Evolutionary conservation across 116 monocot species (phyloP), one percentile per base, ranked within the genome.

Genomic region (Phalaenopsis hybrid): DNA sequence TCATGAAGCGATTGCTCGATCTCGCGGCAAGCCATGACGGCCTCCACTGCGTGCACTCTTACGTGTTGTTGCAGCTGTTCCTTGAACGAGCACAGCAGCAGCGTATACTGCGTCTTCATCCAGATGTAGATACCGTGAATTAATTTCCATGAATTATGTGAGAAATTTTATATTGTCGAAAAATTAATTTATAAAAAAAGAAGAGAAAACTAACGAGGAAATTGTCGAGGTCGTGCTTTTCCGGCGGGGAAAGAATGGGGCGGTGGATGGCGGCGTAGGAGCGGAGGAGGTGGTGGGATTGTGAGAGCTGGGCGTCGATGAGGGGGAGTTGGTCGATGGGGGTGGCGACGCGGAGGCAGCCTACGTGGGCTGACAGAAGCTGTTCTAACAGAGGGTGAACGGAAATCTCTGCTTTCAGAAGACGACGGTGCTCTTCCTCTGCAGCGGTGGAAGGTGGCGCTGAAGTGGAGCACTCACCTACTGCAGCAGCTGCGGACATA

Each of bases 61-160:
- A 97, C 97, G 76, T 97, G 97, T 80, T 97, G 92, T 87, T 97
- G 93, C 23, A 97, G 85, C 86, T 97, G 97, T 80, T 97, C 97
- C 41, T 90, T 88, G 86, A 97, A 97, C 44, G 94, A 94, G 86
- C 93, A 91, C 33, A 97, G 79, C 58, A 93, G 72, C 79, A 94
- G 6, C 80, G 89, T 57, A 67, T 94, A 93, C 83, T 94, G 94
- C 6, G 90, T 79, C 97, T 97, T 88, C 55, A 20, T 28, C 34
- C 33, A 72, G 0, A 37, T 15, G 8, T 63, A 23, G 0, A 55
- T 55, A 15, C 13, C 3, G 55, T 55, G 15, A 55, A 55, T 55
- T 55, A 55, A 55, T 55, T 13, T 55, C 15, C 55, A 55, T 55
- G 55, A 55, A 55, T 55, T 55, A 55, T 13, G 55, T 9, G n/a